phyloP scores from a whole-genome alignment of 1,284 basidiomycete genomes.

The Austroboletus niveus region DNA sequence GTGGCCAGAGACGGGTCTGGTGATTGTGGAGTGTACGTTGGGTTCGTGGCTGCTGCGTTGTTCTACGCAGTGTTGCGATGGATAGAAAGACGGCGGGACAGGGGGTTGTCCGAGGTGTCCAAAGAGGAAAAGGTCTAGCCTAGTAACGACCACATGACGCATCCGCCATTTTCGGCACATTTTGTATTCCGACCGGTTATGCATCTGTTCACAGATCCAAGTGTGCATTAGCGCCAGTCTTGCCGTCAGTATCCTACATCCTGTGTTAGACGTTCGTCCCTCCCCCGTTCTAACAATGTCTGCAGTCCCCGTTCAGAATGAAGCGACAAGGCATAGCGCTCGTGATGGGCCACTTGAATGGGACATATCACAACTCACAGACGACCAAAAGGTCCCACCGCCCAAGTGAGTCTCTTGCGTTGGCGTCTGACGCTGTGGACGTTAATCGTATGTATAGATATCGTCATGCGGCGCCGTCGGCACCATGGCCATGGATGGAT shows the following conservation, averaged over 20 bases:
- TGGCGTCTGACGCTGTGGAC: no score
- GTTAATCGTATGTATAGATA: constrained; percentile 16
- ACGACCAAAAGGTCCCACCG: neutral
- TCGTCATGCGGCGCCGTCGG: constrained; percentile 36
- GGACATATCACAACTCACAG: neutral
- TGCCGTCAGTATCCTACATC: no score
- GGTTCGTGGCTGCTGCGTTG: constrained; percentile 40
- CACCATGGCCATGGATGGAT: constrained; percentile 40
- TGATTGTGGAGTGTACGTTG: constrained; percentile 54
- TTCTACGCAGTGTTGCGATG: constrained; percentile 41
- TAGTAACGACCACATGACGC: no score
- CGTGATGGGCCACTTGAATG: neutral
- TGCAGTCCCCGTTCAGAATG: neutral
- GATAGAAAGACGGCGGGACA: constrained; percentile 36
- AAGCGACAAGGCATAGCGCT: neutral
- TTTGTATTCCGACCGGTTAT: no score
- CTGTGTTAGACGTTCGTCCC: no score
- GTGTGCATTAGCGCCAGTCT: no score
- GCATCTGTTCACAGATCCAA: no score
- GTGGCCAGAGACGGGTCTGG: constrained; percentile 48
- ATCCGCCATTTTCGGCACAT: no score
- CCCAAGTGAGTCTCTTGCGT: neutral
- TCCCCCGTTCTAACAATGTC: neutral
- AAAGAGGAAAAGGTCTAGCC: no score
- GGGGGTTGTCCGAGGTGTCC: neutral